Evolutionary conservation across 306 rosid genomes (phyloP).

Genomic region (Castanea mollissima): DNA sequence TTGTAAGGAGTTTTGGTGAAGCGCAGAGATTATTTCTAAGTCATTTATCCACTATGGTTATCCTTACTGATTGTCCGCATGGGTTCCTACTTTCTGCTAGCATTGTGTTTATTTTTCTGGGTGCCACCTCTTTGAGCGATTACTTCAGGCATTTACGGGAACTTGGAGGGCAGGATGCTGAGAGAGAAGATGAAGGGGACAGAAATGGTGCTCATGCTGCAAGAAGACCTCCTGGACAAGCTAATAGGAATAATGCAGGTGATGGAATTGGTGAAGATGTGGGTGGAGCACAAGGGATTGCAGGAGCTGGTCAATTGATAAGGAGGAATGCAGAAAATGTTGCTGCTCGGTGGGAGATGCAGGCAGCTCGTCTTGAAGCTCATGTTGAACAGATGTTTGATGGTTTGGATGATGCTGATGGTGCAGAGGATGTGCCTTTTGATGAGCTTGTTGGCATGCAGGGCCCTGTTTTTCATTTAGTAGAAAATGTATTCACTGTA

Average conservation of each 20-base stretch:
- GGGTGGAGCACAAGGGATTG: constrained; percentile 83
- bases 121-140: constrained; percentile 97
- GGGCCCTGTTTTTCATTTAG: constrained; percentile 99
- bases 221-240: constrained; percentile 90
- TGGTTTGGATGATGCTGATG: constrained; percentile 97
- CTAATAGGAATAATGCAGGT: constrained; percentile 69
- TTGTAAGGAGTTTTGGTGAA: constrained; percentile 95
- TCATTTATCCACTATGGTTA: constrained; percentile 79
- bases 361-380: constrained; percentile 98
- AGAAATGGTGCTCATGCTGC: constrained; percentile 88
- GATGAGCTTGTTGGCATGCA: constrained; percentile 99
- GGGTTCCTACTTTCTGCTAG: constrained; percentile 98
- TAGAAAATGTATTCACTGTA: constrained; percentile 97
- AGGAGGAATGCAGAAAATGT: constrained; percentile 97
- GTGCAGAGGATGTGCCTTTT: constrained; percentile 99
- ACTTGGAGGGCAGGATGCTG: constrained; percentile 94
- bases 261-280: constrained; percentile 87
- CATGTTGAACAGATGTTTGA: constrained; percentile 99
- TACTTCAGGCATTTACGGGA: constrained; percentile 96
- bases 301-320: constrained; percentile 87
- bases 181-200: constrained; percentile 92
- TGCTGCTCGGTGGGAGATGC: constrained; percentile 99
- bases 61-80: constrained; percentile 96
- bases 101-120: constrained; percentile 94
- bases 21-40: constrained; percentile 92